These are phyloP conservation scores for Malus hybrid DNA, from an alignment of 331 rosid species.

Conservation along the genomic window DNA sequence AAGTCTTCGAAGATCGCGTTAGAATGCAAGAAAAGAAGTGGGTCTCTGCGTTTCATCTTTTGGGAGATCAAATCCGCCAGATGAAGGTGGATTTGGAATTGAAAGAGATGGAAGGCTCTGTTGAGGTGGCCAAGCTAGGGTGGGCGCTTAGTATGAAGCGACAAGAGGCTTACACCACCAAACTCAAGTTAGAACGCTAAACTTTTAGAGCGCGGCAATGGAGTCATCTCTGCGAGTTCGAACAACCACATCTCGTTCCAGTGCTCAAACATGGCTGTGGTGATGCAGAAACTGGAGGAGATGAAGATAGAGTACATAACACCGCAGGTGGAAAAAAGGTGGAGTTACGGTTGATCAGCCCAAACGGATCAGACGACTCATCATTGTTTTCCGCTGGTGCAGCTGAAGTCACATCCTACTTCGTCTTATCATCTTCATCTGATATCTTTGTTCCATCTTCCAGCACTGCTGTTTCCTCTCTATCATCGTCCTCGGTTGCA, in stretches of 20 bases:
- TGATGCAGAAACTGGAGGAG: too few species aligned
- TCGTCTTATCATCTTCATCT: conserved; percentile 28
- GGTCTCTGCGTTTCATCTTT: conserved; percentile 41
- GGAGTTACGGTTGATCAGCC: conserved; percentile 24
- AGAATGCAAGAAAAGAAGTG: conserved; percentile 49
- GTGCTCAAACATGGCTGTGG: too few species aligned
- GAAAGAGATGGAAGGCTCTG: conserved; percentile 37
- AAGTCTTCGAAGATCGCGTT: conserved; percentile 47
- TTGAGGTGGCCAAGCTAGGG: conserved; percentile 41
- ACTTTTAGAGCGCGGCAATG: too few species aligned
- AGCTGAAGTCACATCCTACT: conserved; percentile 9
- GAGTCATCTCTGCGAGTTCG: too few species aligned
- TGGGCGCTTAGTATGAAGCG: conserved; percentile 42
- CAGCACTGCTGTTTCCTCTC: conserved; percentile 25
- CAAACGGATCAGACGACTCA: conserved; percentile 75
- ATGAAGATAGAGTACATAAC: too few species aligned
- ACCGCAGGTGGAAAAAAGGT: too few species aligned
- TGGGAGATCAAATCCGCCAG: conserved; percentile 43
- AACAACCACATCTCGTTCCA: too few species aligned
- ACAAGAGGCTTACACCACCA: conserved; percentile 16
- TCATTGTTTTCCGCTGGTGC: conserved; percentile 22
- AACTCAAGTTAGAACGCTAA: too few species aligned
- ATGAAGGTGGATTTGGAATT: conserved; percentile 27
- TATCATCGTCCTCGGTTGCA: too few species aligned
- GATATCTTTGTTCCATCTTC: conserved; percentile 20